Percentiles rank a stretch among this genome's conserved stretches.
Evolutionary conservation across 2,329 filamentous ascomycete species (phyloP).

Genomic region (Monilinia fructicola): DNA sequence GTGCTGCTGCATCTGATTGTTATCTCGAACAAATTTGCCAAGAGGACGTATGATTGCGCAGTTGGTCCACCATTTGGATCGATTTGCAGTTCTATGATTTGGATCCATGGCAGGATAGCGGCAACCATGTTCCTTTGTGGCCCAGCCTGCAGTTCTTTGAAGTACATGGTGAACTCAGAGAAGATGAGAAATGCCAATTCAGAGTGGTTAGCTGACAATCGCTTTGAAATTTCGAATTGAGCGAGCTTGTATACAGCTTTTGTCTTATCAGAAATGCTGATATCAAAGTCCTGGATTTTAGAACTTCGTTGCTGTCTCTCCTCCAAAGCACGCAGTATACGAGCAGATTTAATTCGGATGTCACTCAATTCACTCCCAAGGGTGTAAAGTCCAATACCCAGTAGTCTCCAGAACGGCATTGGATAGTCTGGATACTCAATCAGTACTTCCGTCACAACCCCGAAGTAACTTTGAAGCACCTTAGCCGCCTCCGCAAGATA

Average conservation of each 20-base stretch:
- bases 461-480: conserved; percentile 91
- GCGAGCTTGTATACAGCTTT: conserved; percentile 97
- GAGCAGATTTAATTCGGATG: conserved; percentile 83
- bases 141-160: conserved; percentile 79
- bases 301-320: conserved; percentile 80
- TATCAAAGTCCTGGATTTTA: conserved; percentile 94
- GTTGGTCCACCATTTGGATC: conserved; percentile 91
- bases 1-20: conserved; percentile 88
- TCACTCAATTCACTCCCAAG: conserved; percentile 89
- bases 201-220: conserved; percentile 82
- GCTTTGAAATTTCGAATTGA: conserved; percentile 93
- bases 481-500: conserved; percentile 80
- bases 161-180: conserved; percentile 91
- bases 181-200: conserved; percentile 92
- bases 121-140: conserved; percentile 93
- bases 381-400: conserved; percentile 86
- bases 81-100: conserved; percentile 86
- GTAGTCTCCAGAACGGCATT: conserved; percentile 84
- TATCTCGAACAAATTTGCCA: conserved; percentile 93
- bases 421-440: conserved; percentile 80
- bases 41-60: conserved; percentile 86
- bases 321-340: conserved; percentile 77
- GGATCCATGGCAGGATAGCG: conserved; percentile 93
- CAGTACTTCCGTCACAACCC: conserved; percentile 84
- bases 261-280: conserved; percentile 97